Conservation (phyloP, 2,329 filamentous ascomycete genomes). For the Aspergillus persii region DNA sequence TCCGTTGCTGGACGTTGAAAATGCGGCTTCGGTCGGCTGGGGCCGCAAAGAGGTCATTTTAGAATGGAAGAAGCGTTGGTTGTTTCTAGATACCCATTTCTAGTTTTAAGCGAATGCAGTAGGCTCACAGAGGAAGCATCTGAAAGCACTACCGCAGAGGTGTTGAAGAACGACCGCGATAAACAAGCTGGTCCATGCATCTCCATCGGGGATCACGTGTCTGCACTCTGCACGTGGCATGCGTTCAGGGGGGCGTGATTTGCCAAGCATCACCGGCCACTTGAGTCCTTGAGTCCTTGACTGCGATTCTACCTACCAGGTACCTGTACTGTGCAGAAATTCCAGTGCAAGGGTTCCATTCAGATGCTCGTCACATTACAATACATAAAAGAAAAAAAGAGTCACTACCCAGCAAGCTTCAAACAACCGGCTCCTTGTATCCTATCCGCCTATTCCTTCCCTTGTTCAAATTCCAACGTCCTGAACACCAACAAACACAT, state of each 20-base stretch:
- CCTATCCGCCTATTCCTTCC: neutral
- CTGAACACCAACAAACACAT: neutral
- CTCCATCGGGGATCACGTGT: neutral
- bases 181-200: neutral
- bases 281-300: too few relatives aligned
- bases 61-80: neutral
- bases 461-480: neutral
- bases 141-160: neutral
- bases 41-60: slow-evolving; percentile 26
- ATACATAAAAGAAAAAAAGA: neutral
- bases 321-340: neutral
- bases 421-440: neutral
- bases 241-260: slow-evolving; percentile 6
- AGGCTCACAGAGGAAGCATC: neutral
- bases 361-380: neutral
- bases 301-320: too few relatives aligned
- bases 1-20: slow-evolving; percentile 25
- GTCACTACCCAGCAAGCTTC: too few relatives aligned
- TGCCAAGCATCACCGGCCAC: slow-evolving; percentile 1
- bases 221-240: slow-evolving; percentile 11
- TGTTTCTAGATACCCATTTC: slow-evolving; percentile 3
- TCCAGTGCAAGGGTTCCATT: neutral
- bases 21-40: slow-evolving; percentile 24
- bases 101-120: neutral
- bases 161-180: neutral